Evolutionary conservation across 2,329 filamentous ascomycete genomes (phyloP).

Genomic region (Blastomyces parvus): DNA sequence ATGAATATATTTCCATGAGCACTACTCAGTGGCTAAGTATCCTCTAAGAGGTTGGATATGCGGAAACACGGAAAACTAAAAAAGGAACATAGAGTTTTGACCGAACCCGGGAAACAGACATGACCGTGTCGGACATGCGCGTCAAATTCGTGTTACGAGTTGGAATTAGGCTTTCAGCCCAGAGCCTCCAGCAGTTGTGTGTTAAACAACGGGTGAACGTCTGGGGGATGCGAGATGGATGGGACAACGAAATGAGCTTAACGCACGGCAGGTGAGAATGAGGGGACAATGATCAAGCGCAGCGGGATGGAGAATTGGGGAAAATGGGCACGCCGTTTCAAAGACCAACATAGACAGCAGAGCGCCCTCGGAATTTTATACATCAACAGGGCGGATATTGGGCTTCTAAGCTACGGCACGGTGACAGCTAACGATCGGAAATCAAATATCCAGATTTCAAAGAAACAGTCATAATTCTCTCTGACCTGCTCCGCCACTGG

Average conservation of each 20-base stretch:
- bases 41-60: not conserved
- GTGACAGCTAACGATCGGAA: too few species aligned
- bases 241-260: not conserved
- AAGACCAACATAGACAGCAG: too few species aligned
- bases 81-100: not conserved
- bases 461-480: too few species aligned
- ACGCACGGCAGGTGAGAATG: not conserved
- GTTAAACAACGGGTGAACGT: too few species aligned
- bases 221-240: too few species aligned
- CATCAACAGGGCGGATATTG: too few species aligned
- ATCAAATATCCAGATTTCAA: too few species aligned
- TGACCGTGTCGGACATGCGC: not conserved
- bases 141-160: not conserved
- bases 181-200: not conserved
- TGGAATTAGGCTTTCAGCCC: not conserved
- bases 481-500: not conserved
- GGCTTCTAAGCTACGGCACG: too few species aligned
- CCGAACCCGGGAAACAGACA: not conserved
- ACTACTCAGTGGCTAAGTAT: not conserved
- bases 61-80: not conserved
- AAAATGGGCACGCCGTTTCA: too few species aligned
- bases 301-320: not conserved
- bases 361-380: too few species aligned
- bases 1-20: not conserved
- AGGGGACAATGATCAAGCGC: not conserved